Evolutionary conservation across 148 eudicot genomes (phyloP), one percentile per base, ranked within the genome.

Genomic region (Cornus kousa): DNA sequence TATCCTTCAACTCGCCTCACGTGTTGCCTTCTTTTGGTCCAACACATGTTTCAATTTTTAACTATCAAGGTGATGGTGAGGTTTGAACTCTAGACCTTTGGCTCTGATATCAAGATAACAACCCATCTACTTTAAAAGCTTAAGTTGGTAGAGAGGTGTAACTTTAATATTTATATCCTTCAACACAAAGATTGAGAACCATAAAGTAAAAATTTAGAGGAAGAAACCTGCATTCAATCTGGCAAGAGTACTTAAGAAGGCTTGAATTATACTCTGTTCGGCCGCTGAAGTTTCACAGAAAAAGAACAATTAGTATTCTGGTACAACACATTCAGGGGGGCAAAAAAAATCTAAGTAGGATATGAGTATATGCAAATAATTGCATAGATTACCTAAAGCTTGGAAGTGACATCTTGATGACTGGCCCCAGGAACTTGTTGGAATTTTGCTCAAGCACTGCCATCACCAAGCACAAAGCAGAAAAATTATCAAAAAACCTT

Each of bases 221-320:
- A 59, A 50, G 35, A 73, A 79, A 94, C 98, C 98, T 94, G 91
- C 94, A 89, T 73, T 89, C 90, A 86, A 94, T 86, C 80, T 94
- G 91, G 86, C 94, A 90, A 74, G 90, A 84, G 68, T 94, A 94
- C 82, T 94, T 94, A 73, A 94, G 91, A 81, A 94, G 98, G 73
- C 80, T 73, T 19, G 93, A 87, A 79, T 84, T 84, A 75, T 90
- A 78, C 83, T 86, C 87, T 31, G 97, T 94, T 12, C 93, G 90
- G 28, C 98, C 98, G 71, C 98, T 94, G 88, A 84, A 57, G 6
- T 78, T 71, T 62, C 53, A 64, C 48, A 66, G 72, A 55, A 74
- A 55, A 57, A 57, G 20, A 57, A 13, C 37, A 69, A 24, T 68
- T 59, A 73, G 71, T 43, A 12, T n/a, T 46, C 59, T 13, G 28